phyloP scores from a whole-genome alignment of 306 rosid genomes.

The Abrus precatorius region DNA sequence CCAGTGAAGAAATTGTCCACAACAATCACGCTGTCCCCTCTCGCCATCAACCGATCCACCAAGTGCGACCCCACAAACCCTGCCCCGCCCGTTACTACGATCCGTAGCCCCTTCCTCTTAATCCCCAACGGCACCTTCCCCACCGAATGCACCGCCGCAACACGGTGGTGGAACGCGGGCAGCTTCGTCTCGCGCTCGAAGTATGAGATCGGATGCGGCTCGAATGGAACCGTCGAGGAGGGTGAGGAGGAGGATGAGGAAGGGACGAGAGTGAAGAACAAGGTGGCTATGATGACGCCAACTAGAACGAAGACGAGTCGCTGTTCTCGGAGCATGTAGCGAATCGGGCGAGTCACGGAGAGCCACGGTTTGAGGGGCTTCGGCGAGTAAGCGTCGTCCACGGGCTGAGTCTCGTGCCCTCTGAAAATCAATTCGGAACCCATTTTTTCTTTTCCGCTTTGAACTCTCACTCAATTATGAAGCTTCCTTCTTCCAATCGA shows the following conservation, averaged over 20 bases:
- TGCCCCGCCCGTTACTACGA: slow-evolving; percentile 96
- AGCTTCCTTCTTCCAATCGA: slow-evolving; percentile 7
- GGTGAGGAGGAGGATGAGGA: slow-evolving; percentile 59
- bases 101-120: slow-evolving; percentile 83
- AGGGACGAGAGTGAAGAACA: slow-evolving; percentile 65
- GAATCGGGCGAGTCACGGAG: slow-evolving; percentile 73
- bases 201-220: slow-evolving; percentile 52
- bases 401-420: slow-evolving; percentile 78
- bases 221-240: slow-evolving; percentile 41
- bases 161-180: slow-evolving; percentile 31
- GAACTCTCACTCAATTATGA: not conserved
- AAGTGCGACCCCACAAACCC: slow-evolving; percentile 96
- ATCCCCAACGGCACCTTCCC: slow-evolving; percentile 89
- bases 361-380: slow-evolving; percentile 83
- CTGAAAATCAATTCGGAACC: slow-evolving; percentile 80
- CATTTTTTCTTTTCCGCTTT: slow-evolving; percentile 21
- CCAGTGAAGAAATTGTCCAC: slow-evolving; percentile 97
- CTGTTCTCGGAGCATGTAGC: slow-evolving; percentile 86
- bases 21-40: slow-evolving; percentile 94
- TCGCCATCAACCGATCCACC: slow-evolving; percentile 87
- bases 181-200: slow-evolving; percentile 43
- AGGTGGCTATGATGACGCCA: slow-evolving; percentile 82
- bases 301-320: slow-evolving; percentile 78
- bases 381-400: slow-evolving; percentile 71
- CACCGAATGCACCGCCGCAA: slow-evolving; percentile 55